Base-by-base conservation (phyloP, 352 stramenopile genomes). In the Phytophthora foliorum region DNA sequence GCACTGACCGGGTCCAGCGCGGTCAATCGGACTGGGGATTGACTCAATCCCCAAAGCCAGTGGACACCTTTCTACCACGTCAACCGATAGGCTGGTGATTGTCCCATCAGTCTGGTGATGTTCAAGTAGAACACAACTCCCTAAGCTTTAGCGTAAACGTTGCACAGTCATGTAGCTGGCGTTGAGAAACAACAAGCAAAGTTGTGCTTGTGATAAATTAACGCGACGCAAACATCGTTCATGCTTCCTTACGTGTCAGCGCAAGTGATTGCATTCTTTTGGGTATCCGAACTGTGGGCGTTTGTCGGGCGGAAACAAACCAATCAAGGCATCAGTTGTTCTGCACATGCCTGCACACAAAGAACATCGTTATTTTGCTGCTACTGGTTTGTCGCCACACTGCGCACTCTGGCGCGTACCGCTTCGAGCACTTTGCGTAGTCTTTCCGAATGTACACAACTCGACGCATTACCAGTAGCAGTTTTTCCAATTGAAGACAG, bases 401-500 rank as follows among this genome's bases (percentile, higher is more conserved):
- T 51, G 19, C 31, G 4, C 27, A 34, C 38, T 2, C 17, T 45
- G 27, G 8, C 27, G 53, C 62, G 44, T 53, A 71, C 63, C n/a
- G 27, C 8, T 61, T 67, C 22, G 56, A 71, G n/a, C 45, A n/a
- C 13, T 44, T 13, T 25, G 63, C 56, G 25, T 71, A 71, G 31
- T 71, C 56, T 13, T 25, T 24, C 31, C 56, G 56, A 60, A 56
- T 50, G 17, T 61, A 61, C 49, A 67, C 67, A 13, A 71, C 32
- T 54, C 67, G 56, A 2, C 63, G 63, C 38, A 70, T 56, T 11
- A 64, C 48, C 14, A 45, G 22, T 19, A 70, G 22, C 46, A 70
- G 22, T n/a, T 69, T 64, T 48, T 69, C 54, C 55, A 70, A 46
- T 29, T 70, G 45, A 46, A 70, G 19, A 9, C 63, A 70, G 1